A percentile compares a stretch with the other conserved stretches of the same genome.
Conservation (phyloP, 441 rosid genomes). For the Codiaeum variegatum region DNA sequence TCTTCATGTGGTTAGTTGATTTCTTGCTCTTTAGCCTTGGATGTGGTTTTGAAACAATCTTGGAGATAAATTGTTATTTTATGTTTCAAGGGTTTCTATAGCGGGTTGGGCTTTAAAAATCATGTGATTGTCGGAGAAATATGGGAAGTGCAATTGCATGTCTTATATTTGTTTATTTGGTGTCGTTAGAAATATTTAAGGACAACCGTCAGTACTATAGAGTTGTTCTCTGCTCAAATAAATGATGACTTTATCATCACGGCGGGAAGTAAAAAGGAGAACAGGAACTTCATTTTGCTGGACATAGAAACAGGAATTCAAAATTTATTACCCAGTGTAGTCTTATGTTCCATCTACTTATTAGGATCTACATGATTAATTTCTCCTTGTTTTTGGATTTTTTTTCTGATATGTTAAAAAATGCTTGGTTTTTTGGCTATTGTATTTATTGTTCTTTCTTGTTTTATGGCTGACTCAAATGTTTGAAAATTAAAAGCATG, state of each 20-base stretch:
- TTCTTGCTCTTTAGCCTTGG: not conserved
- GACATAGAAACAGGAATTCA: not conserved
- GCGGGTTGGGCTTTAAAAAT: not conserved
- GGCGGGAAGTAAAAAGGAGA: not conserved
- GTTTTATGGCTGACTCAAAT: not conserved
- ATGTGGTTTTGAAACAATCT: not conserved
- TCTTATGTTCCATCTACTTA: not conserved
- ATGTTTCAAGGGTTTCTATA: not conserved
- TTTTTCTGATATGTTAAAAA: not conserved
- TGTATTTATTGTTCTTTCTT: not conserved
- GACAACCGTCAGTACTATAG: not conserved
- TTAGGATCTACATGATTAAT: not conserved
- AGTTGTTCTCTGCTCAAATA: not conserved
- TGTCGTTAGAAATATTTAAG: constrained; percentile 1
- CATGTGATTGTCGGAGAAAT: not conserved
- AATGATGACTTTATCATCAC: not conserved
- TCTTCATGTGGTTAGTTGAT: constrained; percentile 58
- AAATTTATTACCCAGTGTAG: not conserved
- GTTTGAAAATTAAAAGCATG: not conserved
- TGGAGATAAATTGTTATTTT: constrained; percentile 2
- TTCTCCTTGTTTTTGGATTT: not conserved
- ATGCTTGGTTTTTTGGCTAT: not conserved
- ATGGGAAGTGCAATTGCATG: not conserved
- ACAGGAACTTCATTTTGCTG: not conserved
- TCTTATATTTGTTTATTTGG: not conserved